Evolutionary conservation across 352 stramenopile species (phyloP), one percentile per base, ranked within the genome.

Genomic region (Pythium aristosporum): DNA sequence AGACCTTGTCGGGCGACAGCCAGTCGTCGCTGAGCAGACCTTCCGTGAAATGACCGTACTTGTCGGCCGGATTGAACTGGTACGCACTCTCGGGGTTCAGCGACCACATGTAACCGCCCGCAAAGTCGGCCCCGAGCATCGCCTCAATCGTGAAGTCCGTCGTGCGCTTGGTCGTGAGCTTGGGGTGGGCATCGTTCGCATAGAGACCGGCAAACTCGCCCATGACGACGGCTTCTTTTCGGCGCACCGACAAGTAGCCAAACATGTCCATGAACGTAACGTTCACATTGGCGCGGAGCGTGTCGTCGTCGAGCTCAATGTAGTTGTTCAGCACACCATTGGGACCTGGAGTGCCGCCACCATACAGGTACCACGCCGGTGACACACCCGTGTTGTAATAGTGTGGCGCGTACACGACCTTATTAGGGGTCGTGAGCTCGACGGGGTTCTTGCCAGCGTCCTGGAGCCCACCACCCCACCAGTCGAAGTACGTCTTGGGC

Each of bases 391-490:
- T 77, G 8, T 77, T 88, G 69, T 88, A 86, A 57, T 89, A 93
- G 66, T 93, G 84, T 34, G 84, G 84, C 5, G 82, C 84, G 43
- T 83, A 93, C 6, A 93, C 84, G n/a, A 93, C 68, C 58, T 93
- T 93, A 58, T 88, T 71, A 7, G 67, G 37, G 5, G 74, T 65
- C 13, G 61, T 69, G 53, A 91, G 82, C n/a, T 80, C 76, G 18
- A 89, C 47, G 0, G 72, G 65, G 30, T 78, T 68, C 28, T 72
- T 68, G 10, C 66, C 61, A 15, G 73, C 76, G 6, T 71, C 58
- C 58, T 85, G 75, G 0, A 91, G 73, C 1, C 77, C 79, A 16
- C 76, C 76, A n/a, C 82, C 82, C 36, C 80, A 87, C 80, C 80
- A 92, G 54, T 89, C 81, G n/a, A 88, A 85, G 56, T 89, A 89